Evolutionary conservation across 2,329 filamentous ascomycete species (phyloP).

Genomic region (Mycosphaerella arachidis): DNA sequence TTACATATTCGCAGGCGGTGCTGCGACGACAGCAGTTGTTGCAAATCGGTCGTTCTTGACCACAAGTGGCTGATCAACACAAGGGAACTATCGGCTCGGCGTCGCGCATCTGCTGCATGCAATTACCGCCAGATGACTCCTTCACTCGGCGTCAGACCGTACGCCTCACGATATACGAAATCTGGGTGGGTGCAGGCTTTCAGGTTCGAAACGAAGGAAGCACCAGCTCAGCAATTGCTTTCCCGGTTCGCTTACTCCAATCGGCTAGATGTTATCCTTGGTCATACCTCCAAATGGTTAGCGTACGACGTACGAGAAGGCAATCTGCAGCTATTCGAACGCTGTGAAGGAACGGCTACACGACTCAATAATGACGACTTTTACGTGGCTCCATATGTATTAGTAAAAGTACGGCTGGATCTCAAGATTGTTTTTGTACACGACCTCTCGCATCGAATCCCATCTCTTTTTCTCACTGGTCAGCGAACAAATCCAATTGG

Average conservation of each 20-base stretch:
- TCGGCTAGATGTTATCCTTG: background rate
- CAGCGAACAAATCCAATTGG: background rate
- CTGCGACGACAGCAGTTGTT: slow-evolving; percentile 25
- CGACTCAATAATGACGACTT: background rate
- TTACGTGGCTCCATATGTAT: background rate
- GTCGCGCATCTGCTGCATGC: slow-evolving; percentile 8
- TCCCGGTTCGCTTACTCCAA: background rate
- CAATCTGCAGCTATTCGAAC: background rate
- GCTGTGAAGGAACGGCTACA: background rate
- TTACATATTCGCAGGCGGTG: slow-evolving; percentile 21
- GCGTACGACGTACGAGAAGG: background rate
- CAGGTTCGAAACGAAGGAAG: background rate
- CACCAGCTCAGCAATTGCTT: background rate
- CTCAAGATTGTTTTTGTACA: background rate
- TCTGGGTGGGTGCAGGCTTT: background rate
- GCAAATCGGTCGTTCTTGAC: slow-evolving; percentile 26
- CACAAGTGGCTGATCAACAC: slow-evolving; percentile 15
- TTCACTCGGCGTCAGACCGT: background rate
- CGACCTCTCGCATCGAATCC: background rate
- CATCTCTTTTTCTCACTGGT: background rate
- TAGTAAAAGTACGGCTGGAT: background rate
- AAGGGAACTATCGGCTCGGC: slow-evolving; percentile 22
- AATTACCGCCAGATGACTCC: background rate
- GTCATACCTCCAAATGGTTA: background rate
- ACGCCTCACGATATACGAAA: slow-evolving; percentile 12